A percentile compares a stretch with the other conserved stretches of the same genome.
Conservation (phyloP, 2,329 filamentous ascomycete species). For the Thermoascus crustaceus region DNA sequence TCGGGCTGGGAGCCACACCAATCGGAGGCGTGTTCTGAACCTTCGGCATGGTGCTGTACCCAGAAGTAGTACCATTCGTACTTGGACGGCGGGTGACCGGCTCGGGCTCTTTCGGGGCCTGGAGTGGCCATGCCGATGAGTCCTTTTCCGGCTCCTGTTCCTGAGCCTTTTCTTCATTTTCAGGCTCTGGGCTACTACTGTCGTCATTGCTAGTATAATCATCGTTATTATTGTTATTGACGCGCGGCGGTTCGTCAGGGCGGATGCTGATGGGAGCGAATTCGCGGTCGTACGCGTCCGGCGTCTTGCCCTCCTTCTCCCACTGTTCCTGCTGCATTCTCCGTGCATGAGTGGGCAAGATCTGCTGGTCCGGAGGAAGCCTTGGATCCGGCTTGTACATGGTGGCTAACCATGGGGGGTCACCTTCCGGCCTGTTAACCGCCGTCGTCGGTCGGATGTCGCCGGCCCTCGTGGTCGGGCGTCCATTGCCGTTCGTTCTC, state of each 20-base stretch:
- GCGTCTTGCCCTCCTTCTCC: constrained; percentile 84
- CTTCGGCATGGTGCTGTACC: constrained; percentile 44
- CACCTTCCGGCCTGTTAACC: constrained; percentile 73
- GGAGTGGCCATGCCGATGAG: constrained; percentile 18
- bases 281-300: constrained; percentile 76
- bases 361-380: constrained; percentile 87
- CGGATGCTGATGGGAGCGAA: constrained; percentile 65
- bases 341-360: constrained; percentile 87
- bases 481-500: constrained; percentile 30
- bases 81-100: constrained; percentile 23
- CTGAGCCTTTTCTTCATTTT: constrained; percentile 2
- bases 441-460: constrained; percentile 46
- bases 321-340: constrained; percentile 89
- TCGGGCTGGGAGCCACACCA: constrained; percentile 27
- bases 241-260: constrained; percentile 20
- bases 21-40: constrained; percentile 32
- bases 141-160: constrained; percentile 13
- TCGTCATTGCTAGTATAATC: too few relatives aligned
- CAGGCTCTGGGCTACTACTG: too few relatives aligned
- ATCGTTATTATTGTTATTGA: constrained; percentile 8
- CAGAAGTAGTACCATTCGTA: constrained; percentile 40
- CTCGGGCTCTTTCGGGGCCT: constrained; percentile 26
- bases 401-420: constrained; percentile 88
- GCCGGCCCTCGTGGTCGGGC: constrained; percentile 57
- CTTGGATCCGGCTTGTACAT: constrained; percentile 95